Percentiles rank a stretch among this genome's conserved stretches.
These are phyloP conservation scores for Fusarium penzigii DNA, from an alignment of 2,329 filamentous ascomycete genomes.

Conservation along the genomic window DNA sequence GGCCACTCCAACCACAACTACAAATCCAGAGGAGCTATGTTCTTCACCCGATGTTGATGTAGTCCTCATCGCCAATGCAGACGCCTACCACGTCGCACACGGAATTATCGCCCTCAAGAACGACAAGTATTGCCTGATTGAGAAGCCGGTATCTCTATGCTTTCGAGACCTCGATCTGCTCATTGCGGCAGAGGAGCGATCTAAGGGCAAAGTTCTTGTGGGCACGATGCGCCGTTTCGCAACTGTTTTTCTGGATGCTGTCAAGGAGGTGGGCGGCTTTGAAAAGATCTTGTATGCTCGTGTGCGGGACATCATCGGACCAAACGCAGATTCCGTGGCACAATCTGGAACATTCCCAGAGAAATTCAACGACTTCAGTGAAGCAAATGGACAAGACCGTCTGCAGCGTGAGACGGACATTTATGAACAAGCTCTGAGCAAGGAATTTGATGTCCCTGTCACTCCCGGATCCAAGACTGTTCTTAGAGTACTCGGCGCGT, in stretches of 20 bases:
- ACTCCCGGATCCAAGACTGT: neutral
- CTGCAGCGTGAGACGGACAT: neutral
- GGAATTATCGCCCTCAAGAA: slow-evolving; percentile 52
- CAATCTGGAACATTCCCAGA: slow-evolving; percentile 18
- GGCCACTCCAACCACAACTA: slow-evolving; percentile 31
- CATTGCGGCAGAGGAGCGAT: slow-evolving; percentile 47
- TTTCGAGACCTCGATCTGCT: slow-evolving; percentile 47
- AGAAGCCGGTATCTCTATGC: slow-evolving; percentile 59
- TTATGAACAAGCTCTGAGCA: neutral
- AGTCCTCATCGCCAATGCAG: slow-evolving; percentile 53
- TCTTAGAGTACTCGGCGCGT: too few species aligned
- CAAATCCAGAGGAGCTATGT: slow-evolving; percentile 43
- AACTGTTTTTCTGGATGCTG: slow-evolving; percentile 51
- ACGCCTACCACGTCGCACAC: slow-evolving; percentile 55
- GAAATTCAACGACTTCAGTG: slow-evolving; percentile 9
- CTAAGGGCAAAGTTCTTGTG: slow-evolving; percentile 52
- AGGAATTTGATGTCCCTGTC: neutral
- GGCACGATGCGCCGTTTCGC: slow-evolving; percentile 64
- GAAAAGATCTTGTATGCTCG: slow-evolving; percentile 58
- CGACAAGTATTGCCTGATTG: slow-evolving; percentile 58
- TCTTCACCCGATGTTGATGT: slow-evolving; percentile 47
- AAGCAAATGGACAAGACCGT: slow-evolving; percentile 4
- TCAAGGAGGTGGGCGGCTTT: slow-evolving; percentile 54
- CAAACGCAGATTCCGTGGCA: slow-evolving; percentile 11
- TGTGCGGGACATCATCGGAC: slow-evolving; percentile 23